phyloP scores from a whole-genome alignment of 1,284 basidiomycete genomes.

The Pseudozyma sp. region DNA sequence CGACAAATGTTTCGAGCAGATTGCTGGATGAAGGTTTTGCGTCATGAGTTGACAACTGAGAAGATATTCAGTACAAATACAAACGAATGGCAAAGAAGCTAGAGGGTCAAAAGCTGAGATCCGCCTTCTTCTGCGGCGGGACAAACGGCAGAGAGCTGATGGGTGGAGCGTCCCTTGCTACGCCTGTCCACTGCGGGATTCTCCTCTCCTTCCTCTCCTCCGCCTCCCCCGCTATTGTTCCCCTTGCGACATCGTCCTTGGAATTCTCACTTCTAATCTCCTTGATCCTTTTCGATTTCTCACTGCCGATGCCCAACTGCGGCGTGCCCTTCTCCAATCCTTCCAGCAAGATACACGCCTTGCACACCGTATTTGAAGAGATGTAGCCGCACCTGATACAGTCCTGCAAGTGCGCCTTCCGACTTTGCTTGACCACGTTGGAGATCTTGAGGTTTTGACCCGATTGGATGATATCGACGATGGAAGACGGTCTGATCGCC shows the following conservation, averaged over 20 bases:
- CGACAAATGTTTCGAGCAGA: too few relatives aligned
- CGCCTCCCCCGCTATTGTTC: not conserved
- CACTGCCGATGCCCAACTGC: constrained; percentile 60
- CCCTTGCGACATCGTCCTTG: not conserved
- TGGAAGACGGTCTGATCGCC: constrained; percentile 88
- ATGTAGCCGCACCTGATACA: constrained; percentile 68
- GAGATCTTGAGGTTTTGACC: constrained; percentile 62
- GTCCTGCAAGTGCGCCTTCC: constrained; percentile 55
- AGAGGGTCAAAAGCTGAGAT: constrained; percentile 28
- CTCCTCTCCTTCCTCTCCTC: constrained; percentile 29
- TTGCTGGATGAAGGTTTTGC: too few relatives aligned
- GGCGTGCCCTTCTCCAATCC: constrained; percentile 65
- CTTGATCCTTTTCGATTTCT: constrained; percentile 52
- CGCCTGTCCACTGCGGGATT: constrained; percentile 57
- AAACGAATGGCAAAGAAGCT: constrained; percentile 1
- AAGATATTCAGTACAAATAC: constrained; percentile 25
- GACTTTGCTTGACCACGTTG: constrained; percentile 48
- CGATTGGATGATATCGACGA: constrained; percentile 90
- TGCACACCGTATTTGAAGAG: constrained; percentile 65
- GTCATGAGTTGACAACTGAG: too few relatives aligned
- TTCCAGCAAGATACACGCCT: constrained; percentile 67
- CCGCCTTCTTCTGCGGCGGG: constrained; percentile 18
- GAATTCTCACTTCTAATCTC: constrained; percentile 31
- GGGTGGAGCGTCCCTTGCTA: constrained; percentile 31
- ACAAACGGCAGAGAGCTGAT: constrained; percentile 34